Evolutionary conservation across 2,329 filamentous ascomycete species (phyloP).

Genomic region (Colletotrichum sp.): DNA sequence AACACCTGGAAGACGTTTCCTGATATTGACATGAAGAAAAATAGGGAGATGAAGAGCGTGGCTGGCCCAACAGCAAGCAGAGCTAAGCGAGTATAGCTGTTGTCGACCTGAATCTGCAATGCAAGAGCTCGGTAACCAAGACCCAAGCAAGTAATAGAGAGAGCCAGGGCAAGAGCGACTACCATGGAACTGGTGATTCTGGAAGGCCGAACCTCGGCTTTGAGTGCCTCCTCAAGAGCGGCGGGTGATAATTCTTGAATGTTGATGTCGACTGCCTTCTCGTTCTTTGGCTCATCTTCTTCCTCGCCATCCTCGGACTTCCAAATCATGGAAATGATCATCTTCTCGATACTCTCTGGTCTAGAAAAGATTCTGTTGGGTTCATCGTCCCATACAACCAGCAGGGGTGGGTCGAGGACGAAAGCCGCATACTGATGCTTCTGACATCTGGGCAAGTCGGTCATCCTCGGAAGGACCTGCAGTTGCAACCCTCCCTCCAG

Average conservation of each 20-base stretch:
- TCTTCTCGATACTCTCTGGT: slow-evolving; percentile 53
- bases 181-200: slow-evolving; percentile 60
- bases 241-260: slow-evolving; percentile 47
- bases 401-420: slow-evolving; percentile 58
- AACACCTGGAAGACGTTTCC: slow-evolving; percentile 47
- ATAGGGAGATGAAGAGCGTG: slow-evolving; percentile 59
- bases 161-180: slow-evolving; percentile 53
- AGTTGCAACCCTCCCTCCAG: slow-evolving; percentile 61
- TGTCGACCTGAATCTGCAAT: slow-evolving; percentile 57
- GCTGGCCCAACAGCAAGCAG: slow-evolving; percentile 56
- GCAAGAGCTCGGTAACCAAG: slow-evolving; percentile 60
- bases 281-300: slow-evolving; percentile 44
- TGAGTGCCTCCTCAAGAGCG: slow-evolving; percentile 40
- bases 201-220: slow-evolving; percentile 49
- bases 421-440: slow-evolving; percentile 72
- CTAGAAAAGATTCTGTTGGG: slow-evolving; percentile 58
- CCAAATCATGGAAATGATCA: slow-evolving; percentile 65
- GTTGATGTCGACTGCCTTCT: slow-evolving; percentile 37
- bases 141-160: slow-evolving; percentile 59
- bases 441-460: slow-evolving; percentile 60
- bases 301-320: slow-evolving; percentile 33
- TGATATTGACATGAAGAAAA: slow-evolving; percentile 50
- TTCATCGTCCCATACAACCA: slow-evolving; percentile 70
- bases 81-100: slow-evolving; percentile 55
- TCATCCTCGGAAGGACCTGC: slow-evolving; percentile 64